Percentiles rank a stretch among this genome's conserved stretches.
Evolutionary conservation across 2,329 filamentous ascomycete species (phyloP).

Genomic region (Fusarium tjaetaba): DNA sequence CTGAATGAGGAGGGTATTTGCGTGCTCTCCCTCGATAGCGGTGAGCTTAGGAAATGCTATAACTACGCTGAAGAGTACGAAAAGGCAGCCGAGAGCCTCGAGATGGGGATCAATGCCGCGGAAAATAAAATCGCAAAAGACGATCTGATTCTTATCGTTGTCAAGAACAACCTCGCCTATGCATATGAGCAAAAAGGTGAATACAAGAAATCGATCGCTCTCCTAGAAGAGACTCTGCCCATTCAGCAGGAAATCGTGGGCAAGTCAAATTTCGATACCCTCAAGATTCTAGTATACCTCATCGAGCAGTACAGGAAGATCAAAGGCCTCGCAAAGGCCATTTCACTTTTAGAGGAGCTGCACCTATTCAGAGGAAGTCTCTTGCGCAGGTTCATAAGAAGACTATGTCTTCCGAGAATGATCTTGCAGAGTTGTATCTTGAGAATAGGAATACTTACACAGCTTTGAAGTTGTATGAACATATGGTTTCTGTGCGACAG

Average conservation of each 20-base stretch:
- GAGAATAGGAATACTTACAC: rapidly evolving
- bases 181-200: too few species aligned
- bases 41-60: not conserved
- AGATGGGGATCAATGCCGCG: rapidly evolving
- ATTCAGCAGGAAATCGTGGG: rapidly evolving
- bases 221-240: not conserved
- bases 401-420: not conserved
- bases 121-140: not conserved
- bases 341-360: rapidly evolving
- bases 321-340: rapidly evolving
- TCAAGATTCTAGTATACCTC: not conserved
- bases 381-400: rapidly evolving
- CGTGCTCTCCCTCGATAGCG: too few species aligned
- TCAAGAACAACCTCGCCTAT: not conserved
- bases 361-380: not conserved
- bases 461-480: not conserved
- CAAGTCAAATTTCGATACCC: not conserved
- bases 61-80: not conserved
- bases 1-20: too few species aligned
- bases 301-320: not conserved
- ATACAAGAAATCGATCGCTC: rapidly evolving
- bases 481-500: not conserved
- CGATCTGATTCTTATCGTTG: rapidly evolving
- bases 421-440: not conserved
- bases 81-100: rapidly evolving